phyloP scores from a whole-genome alignment of 176 grass and related monocot genomes.

The Triticum monococcum region DNA sequence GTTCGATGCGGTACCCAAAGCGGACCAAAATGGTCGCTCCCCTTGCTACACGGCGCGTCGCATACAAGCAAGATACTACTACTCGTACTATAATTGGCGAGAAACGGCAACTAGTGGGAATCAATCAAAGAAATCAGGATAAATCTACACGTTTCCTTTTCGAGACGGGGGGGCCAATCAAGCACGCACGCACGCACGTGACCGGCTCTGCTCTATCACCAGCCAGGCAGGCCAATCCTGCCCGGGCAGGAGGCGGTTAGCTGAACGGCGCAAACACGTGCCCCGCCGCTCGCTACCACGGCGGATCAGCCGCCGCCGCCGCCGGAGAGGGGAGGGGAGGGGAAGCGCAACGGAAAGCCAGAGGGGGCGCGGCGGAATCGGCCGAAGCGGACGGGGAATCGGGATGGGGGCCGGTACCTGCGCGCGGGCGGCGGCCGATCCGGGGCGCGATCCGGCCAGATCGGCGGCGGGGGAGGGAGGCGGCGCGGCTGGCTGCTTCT shows the following conservation, averaged over 20 bases:
- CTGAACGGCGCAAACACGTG: not conserved
- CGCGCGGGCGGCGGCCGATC: not conserved
- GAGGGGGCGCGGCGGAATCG: not conserved
- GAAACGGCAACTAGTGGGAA: not conserved
- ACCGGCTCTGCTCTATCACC: not conserved
- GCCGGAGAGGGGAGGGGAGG: too few species aligned
- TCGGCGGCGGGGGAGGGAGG: not conserved
- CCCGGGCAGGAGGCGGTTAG: not conserved
- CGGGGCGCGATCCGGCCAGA: not conserved
- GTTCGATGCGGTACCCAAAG: too few species aligned
- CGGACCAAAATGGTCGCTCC: not conserved
- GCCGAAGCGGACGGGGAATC: not conserved
- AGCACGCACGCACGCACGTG: not conserved
- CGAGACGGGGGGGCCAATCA: not conserved
- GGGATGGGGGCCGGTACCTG: slow-evolving; percentile 16
- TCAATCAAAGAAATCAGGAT: not conserved
- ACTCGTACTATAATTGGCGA: too few species aligned
- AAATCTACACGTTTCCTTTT: not conserved
- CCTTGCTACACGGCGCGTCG: too few species aligned
- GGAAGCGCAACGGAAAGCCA: not conserved
- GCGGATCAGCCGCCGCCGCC: not conserved
- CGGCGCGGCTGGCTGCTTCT: not conserved
- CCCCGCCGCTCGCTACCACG: not conserved
- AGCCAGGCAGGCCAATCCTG: not conserved
- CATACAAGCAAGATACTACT: too few species aligned